Evolutionary conservation across 805 yeast species (phyloP).

Genomic region (Komagataella phaffii): DNA sequence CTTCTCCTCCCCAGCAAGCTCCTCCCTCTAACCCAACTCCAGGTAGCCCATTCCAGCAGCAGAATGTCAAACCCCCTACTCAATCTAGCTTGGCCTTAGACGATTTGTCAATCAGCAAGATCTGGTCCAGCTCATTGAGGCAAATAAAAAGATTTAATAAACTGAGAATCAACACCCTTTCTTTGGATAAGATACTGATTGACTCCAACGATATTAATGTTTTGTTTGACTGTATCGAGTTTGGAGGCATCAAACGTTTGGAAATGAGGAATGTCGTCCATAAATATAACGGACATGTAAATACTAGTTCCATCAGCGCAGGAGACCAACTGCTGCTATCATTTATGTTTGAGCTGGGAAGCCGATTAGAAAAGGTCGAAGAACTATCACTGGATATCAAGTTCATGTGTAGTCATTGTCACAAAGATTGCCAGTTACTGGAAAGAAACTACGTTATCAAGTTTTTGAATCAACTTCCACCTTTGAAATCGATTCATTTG

Average conservation of each 20-base stretch:
- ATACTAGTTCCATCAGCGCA: neutral
- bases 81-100: too few relatives aligned
- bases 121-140: slow-evolving; percentile 1
- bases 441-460: slow-evolving; percentile 1
- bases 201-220: slow-evolving; percentile 1
- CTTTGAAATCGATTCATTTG: slow-evolving; percentile 2
- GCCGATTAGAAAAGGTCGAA: neutral
- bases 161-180: slow-evolving; percentile 1
- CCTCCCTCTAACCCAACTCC: neutral
- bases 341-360: neutral
- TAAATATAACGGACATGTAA: slow-evolving; percentile 1
- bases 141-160: neutral
- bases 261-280: slow-evolving; percentile 3
- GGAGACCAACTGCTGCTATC: neutral
- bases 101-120: neutral
- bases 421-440: slow-evolving; percentile 1
- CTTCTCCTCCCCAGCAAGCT: neutral
- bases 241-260: neutral
- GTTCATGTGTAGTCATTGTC: slow-evolving; percentile 2
- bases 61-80: neutral
- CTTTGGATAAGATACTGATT: slow-evolving; percentile 2
- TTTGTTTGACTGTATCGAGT: neutral
- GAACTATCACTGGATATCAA: slow-evolving; percentile 3
- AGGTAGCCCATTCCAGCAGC: neutral
- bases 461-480: slow-evolving; percentile 2